Evolutionary conservation across 768 basidiomycete genomes (phyloP).

Genomic region (Hebeloma cylindrosporum): DNA sequence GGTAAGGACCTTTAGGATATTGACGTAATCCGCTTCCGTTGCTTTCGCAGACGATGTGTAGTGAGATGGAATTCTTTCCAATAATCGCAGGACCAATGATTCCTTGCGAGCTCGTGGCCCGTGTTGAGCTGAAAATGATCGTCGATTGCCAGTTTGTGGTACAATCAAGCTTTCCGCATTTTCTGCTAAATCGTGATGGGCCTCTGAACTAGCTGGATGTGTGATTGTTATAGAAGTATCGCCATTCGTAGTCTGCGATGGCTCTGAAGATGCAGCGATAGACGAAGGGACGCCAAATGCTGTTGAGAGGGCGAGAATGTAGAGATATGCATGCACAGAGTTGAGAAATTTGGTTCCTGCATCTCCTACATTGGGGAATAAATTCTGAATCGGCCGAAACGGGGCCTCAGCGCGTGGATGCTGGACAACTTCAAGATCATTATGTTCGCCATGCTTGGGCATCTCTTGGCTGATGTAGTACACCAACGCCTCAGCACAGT

Average conservation of each 20-base stretch:
- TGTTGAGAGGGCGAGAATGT: constrained; percentile 72
- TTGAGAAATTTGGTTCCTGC: constrained; percentile 71
- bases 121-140: constrained; percentile 44
- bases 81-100: constrained; percentile 51
- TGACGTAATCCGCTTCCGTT: constrained; percentile 71
- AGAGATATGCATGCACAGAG: constrained; percentile 78
- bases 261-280: constrained; percentile 42
- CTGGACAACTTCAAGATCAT: constrained; percentile 46
- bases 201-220: constrained; percentile 8
- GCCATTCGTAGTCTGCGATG: constrained; percentile 32
- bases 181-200: constrained; percentile 14
- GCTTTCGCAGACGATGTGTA: constrained; percentile 51
- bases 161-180: neutral
- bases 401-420: constrained; percentile 51
- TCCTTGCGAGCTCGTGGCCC: constrained; percentile 56
- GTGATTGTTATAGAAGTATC: constrained; percentile 18
- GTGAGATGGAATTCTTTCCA: constrained; percentile 47
- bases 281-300: constrained; percentile 51
- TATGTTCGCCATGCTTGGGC: constrained; percentile 55
- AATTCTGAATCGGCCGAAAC: constrained; percentile 45
- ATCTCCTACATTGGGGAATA: constrained; percentile 57
- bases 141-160: constrained; percentile 19
- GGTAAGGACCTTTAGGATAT: constrained; percentile 65
- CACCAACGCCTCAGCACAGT: constrained; percentile 72
- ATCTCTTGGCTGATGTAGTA: constrained; percentile 80